Evolutionary conservation across 768 basidiomycete genomes (phyloP).

Genomic region (Lentinula guzmanii): DNA sequence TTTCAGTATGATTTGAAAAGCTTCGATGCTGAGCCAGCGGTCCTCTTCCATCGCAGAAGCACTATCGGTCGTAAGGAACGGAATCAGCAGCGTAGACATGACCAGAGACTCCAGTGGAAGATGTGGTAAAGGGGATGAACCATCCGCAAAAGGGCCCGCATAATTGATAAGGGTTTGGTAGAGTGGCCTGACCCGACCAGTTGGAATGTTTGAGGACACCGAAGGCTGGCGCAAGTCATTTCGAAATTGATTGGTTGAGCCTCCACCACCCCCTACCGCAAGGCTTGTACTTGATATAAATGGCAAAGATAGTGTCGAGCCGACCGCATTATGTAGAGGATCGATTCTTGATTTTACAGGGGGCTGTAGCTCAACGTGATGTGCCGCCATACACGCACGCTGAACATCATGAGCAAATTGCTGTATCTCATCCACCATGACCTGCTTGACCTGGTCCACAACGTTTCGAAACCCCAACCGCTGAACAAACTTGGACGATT

Average conservation of each 20-base stretch:
- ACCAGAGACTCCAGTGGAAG: slow-evolving; percentile 58
- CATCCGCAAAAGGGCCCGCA: slow-evolving; percentile 25
- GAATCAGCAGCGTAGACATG: slow-evolving; percentile 49
- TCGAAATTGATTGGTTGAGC: slow-evolving; percentile 19
- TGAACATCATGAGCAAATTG: slow-evolving; percentile 52
- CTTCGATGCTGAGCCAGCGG: slow-evolving; percentile 47
- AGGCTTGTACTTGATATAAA: slow-evolving; percentile 36
- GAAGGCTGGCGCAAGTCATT: slow-evolving; percentile 37
- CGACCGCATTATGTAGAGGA: slow-evolving; percentile 17
- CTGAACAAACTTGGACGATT: slow-evolving; percentile 38
- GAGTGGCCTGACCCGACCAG: slow-evolving; percentile 35
- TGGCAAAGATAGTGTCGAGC: slow-evolving; percentile 33
- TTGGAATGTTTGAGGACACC: slow-evolving; percentile 29
- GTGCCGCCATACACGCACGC: slow-evolving; percentile 46
- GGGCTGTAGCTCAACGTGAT: slow-evolving; percentile 33
- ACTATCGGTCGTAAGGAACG: slow-evolving; percentile 39
- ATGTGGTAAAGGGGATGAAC: slow-evolving; percentile 18
- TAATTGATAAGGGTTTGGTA: slow-evolving; percentile 43
- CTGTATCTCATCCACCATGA: slow-evolving; percentile 38
- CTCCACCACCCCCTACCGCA: slow-evolving; percentile 11
- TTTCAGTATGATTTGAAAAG: slow-evolving; percentile 52
- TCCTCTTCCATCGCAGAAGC: slow-evolving; percentile 42
- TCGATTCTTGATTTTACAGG: slow-evolving; percentile 10
- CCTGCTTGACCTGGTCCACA: slow-evolving; percentile 56
- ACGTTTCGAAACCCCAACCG: slow-evolving; percentile 56